Percentiles rank a stretch among this genome's conserved stretches.
These are phyloP conservation scores for Sugiyamaella sp. DNA, from an alignment of 1,139 yeast genomes.

Conservation along the genomic window DNA sequence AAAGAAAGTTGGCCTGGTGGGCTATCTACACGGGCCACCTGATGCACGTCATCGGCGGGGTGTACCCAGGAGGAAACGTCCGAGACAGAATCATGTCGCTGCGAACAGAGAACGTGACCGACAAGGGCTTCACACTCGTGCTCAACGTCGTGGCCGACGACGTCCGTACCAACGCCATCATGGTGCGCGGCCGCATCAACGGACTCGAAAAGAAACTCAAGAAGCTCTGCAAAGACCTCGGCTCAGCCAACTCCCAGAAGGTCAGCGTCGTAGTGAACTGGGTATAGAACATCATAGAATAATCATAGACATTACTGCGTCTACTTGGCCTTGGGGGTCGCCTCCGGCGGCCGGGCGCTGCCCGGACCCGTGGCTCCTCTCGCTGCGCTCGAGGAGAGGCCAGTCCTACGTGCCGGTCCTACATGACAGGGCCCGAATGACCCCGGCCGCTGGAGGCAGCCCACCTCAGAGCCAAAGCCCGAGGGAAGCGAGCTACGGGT, in stretches of 20 bases:
- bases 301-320: background rate
- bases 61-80: slow-evolving; percentile 73
- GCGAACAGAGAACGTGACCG: slow-evolving; percentile 32
- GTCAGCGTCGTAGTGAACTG: slow-evolving; percentile 36
- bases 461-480: too few relatives aligned
- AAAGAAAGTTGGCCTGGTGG: slow-evolving; percentile 54
- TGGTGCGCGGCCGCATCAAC: slow-evolving; percentile 35
- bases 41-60: slow-evolving; percentile 73
- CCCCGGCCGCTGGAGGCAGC: too few relatives aligned
- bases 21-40: slow-evolving; percentile 65
- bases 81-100: slow-evolving; percentile 52
- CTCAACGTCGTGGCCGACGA: slow-evolving; percentile 32
- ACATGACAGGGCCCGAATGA: too few relatives aligned
- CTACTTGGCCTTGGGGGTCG: background rate
- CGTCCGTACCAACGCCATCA: slow-evolving; percentile 37
- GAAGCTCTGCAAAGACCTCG: slow-evolving; percentile 38
- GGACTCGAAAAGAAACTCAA: slow-evolving; percentile 39
- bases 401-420: too few relatives aligned
- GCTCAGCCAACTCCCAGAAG: slow-evolving; percentile 25
- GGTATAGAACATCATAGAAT: slow-evolving; percentile 16
- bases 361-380: slow-evolving; percentile 7
- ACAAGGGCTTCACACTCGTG: slow-evolving; percentile 34
- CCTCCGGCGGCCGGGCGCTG: background rate
- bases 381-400: slow-evolving; percentile 6
- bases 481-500: slow-evolving; percentile 13